These are phyloP conservation scores for Trametes cinnabarina DNA, from an alignment of 768 basidiomycete genomes.

Conservation along the genomic window DNA sequence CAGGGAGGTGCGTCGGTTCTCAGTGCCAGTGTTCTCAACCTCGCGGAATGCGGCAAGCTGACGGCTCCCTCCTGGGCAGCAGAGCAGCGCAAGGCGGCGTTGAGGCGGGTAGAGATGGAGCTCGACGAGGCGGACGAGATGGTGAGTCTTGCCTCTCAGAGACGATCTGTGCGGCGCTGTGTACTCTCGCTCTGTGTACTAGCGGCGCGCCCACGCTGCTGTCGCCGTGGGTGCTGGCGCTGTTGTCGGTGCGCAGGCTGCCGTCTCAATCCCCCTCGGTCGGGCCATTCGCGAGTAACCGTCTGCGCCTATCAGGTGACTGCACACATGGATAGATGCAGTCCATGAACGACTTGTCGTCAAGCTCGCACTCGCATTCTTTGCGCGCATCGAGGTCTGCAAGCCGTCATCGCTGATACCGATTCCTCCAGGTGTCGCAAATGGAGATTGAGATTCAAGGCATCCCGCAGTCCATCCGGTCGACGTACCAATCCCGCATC, in stretches of 20 bases:
- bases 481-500: slow-evolving; percentile 74
- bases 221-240: too few species aligned
- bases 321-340: too few species aligned
- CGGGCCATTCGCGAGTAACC: too few species aligned
- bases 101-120: slow-evolving; percentile 90
- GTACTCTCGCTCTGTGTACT: too few species aligned
- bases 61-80: not conserved
- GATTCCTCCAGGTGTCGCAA: slow-evolving; percentile 75
- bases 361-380: too few species aligned
- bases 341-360: too few species aligned
- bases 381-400: too few species aligned
- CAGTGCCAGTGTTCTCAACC: not conserved
- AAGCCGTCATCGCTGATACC: not conserved
- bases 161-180: too few species aligned
- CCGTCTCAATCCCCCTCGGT: too few species aligned
- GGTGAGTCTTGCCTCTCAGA: slow-evolving; percentile 43
- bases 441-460: slow-evolving; percentile 99
- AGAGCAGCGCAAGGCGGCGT: slow-evolving; percentile 80
- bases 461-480: slow-evolving; percentile 81
- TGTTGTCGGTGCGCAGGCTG: too few species aligned
- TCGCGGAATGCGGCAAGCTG: not conserved
- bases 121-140: slow-evolving; percentile 98
- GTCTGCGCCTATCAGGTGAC: too few species aligned
- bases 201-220: too few species aligned
- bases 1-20: slow-evolving; percentile 58